phyloP scores from a whole-genome alignment of 768 basidiomycete genomes.

The Kwoniella heveanensis region DNA sequence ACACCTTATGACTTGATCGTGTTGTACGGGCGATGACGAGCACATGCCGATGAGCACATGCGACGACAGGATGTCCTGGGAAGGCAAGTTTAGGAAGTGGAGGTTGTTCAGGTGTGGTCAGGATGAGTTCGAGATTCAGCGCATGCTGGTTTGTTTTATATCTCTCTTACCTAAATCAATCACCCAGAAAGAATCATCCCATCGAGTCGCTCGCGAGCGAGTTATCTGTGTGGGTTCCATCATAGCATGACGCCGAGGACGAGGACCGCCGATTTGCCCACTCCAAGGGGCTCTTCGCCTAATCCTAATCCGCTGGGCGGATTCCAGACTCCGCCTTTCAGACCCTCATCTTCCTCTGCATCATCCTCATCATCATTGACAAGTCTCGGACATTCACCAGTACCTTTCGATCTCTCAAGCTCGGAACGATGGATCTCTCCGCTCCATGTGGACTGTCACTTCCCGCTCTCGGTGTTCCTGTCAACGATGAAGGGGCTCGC shows the following conservation, averaged over 20 bases:
- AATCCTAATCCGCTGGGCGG: background rate
- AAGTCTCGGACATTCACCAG: background rate
- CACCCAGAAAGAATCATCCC: too few relatives aligned
- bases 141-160: too few relatives aligned
- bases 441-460: slow-evolving; percentile 27
- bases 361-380: background rate
- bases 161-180: too few relatives aligned
- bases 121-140: too few relatives aligned
- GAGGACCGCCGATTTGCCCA: background rate
- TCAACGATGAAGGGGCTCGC: slow-evolving; percentile 70
- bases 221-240: too few relatives aligned
- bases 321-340: slow-evolving; percentile 4
- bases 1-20: too few relatives aligned
- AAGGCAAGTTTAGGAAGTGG: background rate
- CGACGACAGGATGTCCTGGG: too few relatives aligned
- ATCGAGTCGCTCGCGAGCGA: too few relatives aligned
- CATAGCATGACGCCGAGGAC: background rate
- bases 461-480: slow-evolving; percentile 61
- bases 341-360: background rate
- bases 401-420: background rate
- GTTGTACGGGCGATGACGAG: too few relatives aligned
- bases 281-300: background rate
- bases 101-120: slow-evolving; percentile 1
- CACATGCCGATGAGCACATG: too few relatives aligned
- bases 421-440: slow-evolving; percentile 17